Base-by-base conservation (phyloP, 768 basidiomycete genomes). In the Phanerochaete sordida region DNA sequence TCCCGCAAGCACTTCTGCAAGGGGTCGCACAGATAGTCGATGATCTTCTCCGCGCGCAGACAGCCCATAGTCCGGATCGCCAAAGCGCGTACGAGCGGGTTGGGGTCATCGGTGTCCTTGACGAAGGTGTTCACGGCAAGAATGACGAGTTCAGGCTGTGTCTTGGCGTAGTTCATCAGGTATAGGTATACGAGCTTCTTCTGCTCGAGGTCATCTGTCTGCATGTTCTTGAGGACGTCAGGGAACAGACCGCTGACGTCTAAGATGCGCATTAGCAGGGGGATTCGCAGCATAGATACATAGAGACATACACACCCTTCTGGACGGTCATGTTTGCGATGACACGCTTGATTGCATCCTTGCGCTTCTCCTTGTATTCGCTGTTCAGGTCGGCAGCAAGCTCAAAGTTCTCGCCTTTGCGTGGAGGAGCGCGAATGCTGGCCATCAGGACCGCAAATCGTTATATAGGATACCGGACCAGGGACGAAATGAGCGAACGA, bases 121-220 rank as follows among this genome's bases (percentile, higher is more conserved):
- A 99, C 97, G 71, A 99, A 98, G 8, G 96, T 99, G 71, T 98
- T 99, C 61, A 99, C 97, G 28, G 97, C 97, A 48, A 99, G 83
- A 70, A 99, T 98, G 75, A 98, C 95, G 62, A 98, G 91, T 71
- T 99, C 97, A 0, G 97, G 97, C 70, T 99, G 97, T 0, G 96
- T 95, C 72, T 97, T 97, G 33, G 96, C 96, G 66, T 98, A 99
- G 79, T 99, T 99, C 91, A 98, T 98, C 60, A 99, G 86, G 74
- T 98, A 98, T 24, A 97, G 84, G 69, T 97, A 98, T n/a, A 98
- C 97, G 33, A 99, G 90, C 76, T 99, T 98, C 85, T 98, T 99
- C 78, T 98, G 97, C 74, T 99, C 97, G 56, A 99, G 84, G 73
- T 98, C 96, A 54, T 99, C 96, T 26, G 97, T 98, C 77, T 98